Evolutionary conservation across 371 early-diverging fungal species (phyloP).

Genomic region (Rhizopus microsporus): DNA sequence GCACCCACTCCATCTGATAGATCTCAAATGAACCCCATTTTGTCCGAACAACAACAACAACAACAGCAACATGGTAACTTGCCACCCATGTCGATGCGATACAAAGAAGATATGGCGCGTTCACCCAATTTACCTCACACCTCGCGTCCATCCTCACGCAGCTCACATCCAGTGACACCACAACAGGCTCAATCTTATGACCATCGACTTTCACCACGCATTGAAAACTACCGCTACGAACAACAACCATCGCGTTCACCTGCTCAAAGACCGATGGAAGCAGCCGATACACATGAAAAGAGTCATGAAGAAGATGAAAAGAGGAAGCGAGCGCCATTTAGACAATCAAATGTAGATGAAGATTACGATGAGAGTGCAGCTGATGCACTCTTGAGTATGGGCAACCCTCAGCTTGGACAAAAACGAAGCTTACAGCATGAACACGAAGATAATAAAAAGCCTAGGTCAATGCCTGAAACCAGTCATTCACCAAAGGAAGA

Average conservation of each 20-base stretch:
- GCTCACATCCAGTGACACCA: constrained; percentile 12
- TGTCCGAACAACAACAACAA: constrained; percentile 31
- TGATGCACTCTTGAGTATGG: constrained; percentile 36
- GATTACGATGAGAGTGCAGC: constrained; percentile 37
- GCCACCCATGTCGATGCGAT: constrained; percentile 34
- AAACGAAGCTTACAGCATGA: constrained; percentile 23
- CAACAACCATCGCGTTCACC: constrained; percentile 18
- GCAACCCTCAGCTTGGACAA: constrained; percentile 26
- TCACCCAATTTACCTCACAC: constrained; percentile 23
- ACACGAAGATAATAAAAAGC: constrained; percentile 19
- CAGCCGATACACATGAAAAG: constrained; percentile 8
- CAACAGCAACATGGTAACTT: constrained; percentile 22
- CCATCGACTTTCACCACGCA: constrained; percentile 20
- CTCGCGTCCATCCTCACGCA: constrained; percentile 14
- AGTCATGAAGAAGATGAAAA: constrained; percentile 14
- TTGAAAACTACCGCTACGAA: constrained; percentile 25
- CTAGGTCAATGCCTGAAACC: constrained; percentile 7
- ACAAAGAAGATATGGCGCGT: constrained; percentile 15
- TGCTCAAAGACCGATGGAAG: constrained; percentile 23
- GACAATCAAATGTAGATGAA: constrained; percentile 7
- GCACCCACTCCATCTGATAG: constrained; percentile 55
- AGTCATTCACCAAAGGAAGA: constrained; percentile 3
- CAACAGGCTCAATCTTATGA: constrained; percentile 15
- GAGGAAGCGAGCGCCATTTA: not conserved
- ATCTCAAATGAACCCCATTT: constrained; percentile 56